Conservation (phyloP, 306 rosid genomes). For the Gillenia trifoliata region DNA sequence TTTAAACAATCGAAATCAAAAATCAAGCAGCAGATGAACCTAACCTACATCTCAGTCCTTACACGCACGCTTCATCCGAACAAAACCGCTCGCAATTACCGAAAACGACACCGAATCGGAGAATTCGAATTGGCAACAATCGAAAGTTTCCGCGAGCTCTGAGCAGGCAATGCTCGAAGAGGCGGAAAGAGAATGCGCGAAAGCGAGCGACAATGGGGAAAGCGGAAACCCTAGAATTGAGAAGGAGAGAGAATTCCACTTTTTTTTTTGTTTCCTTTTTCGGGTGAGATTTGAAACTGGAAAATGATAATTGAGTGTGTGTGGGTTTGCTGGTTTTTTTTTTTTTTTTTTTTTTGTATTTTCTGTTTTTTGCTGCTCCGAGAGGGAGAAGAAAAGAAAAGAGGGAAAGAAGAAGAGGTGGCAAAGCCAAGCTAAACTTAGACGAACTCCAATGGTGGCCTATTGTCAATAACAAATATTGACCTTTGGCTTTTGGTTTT, state of each 20-base stretch:
- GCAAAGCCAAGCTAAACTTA: slow-evolving; percentile 2
- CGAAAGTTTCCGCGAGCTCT: neutral
- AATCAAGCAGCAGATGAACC: slow-evolving; percentile 7
- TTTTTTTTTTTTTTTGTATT: neutral
- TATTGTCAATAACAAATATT: no score
- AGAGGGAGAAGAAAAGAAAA: slow-evolving; percentile 2
- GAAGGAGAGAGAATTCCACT: slow-evolving; percentile 10
- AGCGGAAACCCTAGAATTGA: slow-evolving; percentile 25
- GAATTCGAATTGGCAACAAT: neutral
- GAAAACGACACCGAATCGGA: neutral
- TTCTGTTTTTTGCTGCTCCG: slow-evolving; percentile 10
- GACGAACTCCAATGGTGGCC: no score
- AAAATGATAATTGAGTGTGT: neutral
- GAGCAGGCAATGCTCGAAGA: neutral
- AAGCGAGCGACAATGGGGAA: slow-evolving; percentile 12
- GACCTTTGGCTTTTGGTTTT: no score
- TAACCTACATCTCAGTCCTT: slow-evolving; percentile 18
- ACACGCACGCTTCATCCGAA: neutral
- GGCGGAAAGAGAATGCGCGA: slow-evolving; percentile 1
- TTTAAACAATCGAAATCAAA: neutral
- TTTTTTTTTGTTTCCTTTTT: neutral
- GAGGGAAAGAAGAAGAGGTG: slow-evolving; percentile 16
- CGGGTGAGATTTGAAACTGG: neutral
- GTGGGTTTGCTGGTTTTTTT: neutral
- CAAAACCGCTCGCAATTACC: neutral